phyloP scores from a whole-genome alignment of 148 eudicot genomes.

The Amaranthus hypochondriacus region DNA sequence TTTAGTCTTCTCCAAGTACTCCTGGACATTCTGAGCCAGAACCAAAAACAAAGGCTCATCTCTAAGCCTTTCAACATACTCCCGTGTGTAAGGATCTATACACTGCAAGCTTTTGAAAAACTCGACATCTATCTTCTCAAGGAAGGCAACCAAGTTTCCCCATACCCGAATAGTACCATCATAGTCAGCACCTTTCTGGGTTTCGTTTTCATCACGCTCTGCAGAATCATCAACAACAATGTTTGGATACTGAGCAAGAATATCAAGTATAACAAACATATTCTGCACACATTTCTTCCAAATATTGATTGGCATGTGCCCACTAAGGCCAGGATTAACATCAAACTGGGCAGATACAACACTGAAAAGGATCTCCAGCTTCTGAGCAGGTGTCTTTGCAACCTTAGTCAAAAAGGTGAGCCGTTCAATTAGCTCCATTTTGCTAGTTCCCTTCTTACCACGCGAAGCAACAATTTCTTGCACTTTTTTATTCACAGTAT shows the following conservation, averaged over 20 bases:
- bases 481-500: conserved; percentile 75
- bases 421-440: conserved; percentile 85
- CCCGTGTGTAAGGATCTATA: conserved; percentile 82
- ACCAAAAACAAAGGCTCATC: conserved; percentile 69
- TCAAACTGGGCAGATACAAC: conserved; percentile 92
- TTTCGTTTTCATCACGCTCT: conserved; percentile 82
- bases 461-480: conserved; percentile 80
- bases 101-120: conserved; percentile 83
- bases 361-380: conserved; percentile 78
- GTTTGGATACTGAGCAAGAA: conserved; percentile 59
- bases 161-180: conserved; percentile 71
- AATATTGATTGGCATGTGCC: conserved; percentile 74
- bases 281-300: conserved; percentile 92
- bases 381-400: conserved; percentile 96
- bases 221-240: conserved; percentile 78
- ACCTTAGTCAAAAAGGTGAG: conserved; percentile 81
- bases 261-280: conserved; percentile 65
- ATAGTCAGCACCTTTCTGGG: conserved; percentile 66
- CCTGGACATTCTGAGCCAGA: conserved; percentile 77
- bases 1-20: conserved; percentile 53
- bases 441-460: conserved; percentile 84
- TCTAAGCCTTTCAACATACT: conserved; percentile 73
- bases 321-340: conserved; percentile 69
- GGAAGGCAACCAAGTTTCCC: conserved; percentile 90
- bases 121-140: conserved; percentile 80